These are phyloP conservation scores for Primulina tabacum DNA, from an alignment of 257 asterid species.

Conservation along the genomic window DNA sequence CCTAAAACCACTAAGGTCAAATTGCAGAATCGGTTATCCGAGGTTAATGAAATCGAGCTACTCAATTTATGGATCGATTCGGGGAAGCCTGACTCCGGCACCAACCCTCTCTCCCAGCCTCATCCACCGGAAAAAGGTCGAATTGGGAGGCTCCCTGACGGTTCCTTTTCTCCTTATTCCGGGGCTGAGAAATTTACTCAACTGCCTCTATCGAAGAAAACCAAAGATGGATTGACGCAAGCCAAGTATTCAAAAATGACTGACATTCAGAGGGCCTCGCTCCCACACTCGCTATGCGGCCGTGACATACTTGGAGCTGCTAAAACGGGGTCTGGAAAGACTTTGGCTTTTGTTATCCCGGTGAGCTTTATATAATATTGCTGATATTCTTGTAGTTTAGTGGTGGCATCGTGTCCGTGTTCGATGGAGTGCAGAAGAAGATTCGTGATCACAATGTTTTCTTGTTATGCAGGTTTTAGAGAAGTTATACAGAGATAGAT, in stretches of 20 bases:
- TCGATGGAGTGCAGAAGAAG: neutral
- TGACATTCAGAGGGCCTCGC: slow-evolving; percentile 88
- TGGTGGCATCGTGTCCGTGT: neutral
- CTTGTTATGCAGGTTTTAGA: slow-evolving; percentile 61
- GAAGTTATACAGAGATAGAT: slow-evolving; percentile 70
- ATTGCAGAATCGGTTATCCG: slow-evolving; percentile 48
- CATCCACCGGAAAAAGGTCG: slow-evolving; percentile 52
- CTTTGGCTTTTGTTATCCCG: slow-evolving; percentile 83
- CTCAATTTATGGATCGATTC: slow-evolving; percentile 72
- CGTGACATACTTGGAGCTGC: slow-evolving; percentile 96
- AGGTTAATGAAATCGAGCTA: slow-evolving; percentile 62
- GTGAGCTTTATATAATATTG: slow-evolving; percentile 36
- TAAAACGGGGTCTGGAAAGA: slow-evolving; percentile 96
- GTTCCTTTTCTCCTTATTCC: slow-evolving; percentile 63
- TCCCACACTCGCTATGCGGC: slow-evolving; percentile 88
- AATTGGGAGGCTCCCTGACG: slow-evolving; percentile 54
- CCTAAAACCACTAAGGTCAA: slow-evolving; percentile 49
- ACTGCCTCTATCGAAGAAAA: slow-evolving; percentile 71
- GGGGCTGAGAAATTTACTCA: slow-evolving; percentile 69
- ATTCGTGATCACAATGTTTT: slow-evolving; percentile 4
- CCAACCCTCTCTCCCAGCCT: slow-evolving; percentile 63
- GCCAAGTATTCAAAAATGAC: slow-evolving; percentile 60
- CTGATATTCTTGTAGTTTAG: no score
- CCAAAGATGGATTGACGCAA: slow-evolving; percentile 65
- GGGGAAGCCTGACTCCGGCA: slow-evolving; percentile 69